Evolutionary conservation across 2,329 filamentous ascomycete species (phyloP).

Genomic region (Aureobasidium sp.): DNA sequence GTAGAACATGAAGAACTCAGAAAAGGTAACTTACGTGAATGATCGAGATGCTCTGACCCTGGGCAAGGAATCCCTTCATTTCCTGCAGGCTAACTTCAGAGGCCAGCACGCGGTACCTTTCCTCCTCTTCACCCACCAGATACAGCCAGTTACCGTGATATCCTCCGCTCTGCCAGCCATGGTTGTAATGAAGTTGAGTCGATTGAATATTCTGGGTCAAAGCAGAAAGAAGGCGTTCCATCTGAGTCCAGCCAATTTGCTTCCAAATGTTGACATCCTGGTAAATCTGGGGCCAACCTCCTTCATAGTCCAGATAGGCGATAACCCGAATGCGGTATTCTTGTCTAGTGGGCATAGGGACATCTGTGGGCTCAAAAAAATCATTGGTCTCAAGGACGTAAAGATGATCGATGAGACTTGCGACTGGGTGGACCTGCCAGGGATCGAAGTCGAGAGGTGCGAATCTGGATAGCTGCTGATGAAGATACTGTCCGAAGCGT

Average conservation of each 20-base stretch:
- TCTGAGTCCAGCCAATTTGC: not conserved
- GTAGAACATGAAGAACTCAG: too few species aligned
- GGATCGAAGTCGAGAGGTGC: not conserved
- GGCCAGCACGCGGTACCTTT: not conserved
- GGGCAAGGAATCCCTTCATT: not conserved
- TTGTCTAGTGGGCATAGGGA: not conserved
- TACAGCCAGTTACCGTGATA: not conserved
- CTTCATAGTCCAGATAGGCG: not conserved
- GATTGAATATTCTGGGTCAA: not conserved
- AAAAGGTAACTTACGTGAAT: not conserved
- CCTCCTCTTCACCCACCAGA: not conserved
- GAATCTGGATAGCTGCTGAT: not conserved
- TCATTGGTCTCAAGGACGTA: not conserved
- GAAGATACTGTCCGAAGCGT: not conserved
- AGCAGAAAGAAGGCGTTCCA: not conserved
- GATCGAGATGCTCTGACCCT: not conserved
- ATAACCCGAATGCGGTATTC: not conserved
- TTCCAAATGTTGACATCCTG: not conserved
- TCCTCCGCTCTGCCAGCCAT: not conserved
- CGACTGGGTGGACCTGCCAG: not conserved
- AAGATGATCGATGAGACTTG: not conserved
- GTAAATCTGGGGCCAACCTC: not conserved
- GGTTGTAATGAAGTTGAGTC: not conserved
- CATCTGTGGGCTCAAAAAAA: not conserved
- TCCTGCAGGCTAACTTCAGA: not conserved